phyloP scores from a whole-genome alignment of 176 grass and related monocot species.

The Oryza australiensis region DNA sequence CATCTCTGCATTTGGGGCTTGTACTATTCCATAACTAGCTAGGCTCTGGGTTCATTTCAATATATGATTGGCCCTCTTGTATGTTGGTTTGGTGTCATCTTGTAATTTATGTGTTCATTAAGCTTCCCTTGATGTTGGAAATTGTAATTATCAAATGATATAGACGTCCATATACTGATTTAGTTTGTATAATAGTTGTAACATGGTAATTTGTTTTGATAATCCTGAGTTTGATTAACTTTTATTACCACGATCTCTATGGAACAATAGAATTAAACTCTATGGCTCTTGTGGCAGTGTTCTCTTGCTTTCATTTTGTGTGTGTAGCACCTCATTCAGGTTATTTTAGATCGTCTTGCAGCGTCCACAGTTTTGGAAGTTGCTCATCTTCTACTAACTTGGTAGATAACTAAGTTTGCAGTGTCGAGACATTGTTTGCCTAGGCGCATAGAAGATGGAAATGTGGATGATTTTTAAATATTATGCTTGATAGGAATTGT shows the following conservation, averaged over 20 bases:
- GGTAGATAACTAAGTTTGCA: too few species aligned
- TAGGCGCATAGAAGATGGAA: neutral
- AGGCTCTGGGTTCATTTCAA: neutral
- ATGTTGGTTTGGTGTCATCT: neutral
- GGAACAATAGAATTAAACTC: neutral
- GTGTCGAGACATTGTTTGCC: neutral
- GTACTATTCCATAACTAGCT: neutral
- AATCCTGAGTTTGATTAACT: neutral
- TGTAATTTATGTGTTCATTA: neutral
- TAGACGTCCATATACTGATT: neutral
- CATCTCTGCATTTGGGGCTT: neutral
- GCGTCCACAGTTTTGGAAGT: neutral
- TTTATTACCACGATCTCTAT: neutral
- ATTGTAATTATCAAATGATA: slow-evolving; percentile 19
- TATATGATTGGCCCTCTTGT: neutral
- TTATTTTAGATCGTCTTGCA: neutral
- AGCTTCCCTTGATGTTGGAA: slow-evolving; percentile 12
- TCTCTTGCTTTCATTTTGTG: neutral
- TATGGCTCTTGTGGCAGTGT: neutral
- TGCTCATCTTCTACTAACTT: too few species aligned
- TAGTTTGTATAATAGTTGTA: neutral
- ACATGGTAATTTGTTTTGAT: neutral
- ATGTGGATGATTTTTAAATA: neutral
- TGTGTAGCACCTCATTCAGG: neutral
- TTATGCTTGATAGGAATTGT: neutral